phyloP scores from a whole-genome alignment of 2,329 filamentous ascomycete genomes.

The Tolypocladium tropicale region DNA sequence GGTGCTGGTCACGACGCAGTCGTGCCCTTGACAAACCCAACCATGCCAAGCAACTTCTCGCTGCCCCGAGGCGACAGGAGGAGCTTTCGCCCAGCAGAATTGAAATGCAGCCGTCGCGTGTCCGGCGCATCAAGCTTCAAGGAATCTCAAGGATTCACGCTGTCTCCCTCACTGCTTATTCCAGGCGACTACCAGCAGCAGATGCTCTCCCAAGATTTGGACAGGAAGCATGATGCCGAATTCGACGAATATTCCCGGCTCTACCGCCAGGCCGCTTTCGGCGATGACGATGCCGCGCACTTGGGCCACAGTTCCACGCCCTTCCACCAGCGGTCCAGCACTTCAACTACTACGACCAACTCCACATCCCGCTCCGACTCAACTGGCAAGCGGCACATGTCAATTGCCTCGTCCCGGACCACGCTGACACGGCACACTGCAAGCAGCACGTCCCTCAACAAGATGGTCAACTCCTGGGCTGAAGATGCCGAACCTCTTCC shows the following conservation, averaged over 20 bases:
- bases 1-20: conserved; percentile 30
- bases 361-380: conserved; percentile 37
- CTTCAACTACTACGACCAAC: conserved; percentile 42
- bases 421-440: conserved; percentile 43
- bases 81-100: conserved; percentile 14
- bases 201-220: conserved; percentile 28
- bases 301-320: conserved; percentile 8
- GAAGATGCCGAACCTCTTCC: conserved; percentile 21
- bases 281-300: conserved; percentile 10
- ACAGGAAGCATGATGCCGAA: conserved; percentile 17
- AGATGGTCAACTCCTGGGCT: conserved; percentile 18
- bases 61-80: conserved; percentile 31
- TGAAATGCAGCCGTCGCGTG: conserved; percentile 26
- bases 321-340: conserved; percentile 38
- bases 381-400: conserved; percentile 41
- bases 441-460: conserved; percentile 37
- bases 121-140: conserved; percentile 45
- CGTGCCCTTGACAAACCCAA: conserved; percentile 27
- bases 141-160: conserved; percentile 47
- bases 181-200: conserved; percentile 48
- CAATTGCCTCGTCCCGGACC: conserved; percentile 42
- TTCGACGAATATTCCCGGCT: conserved; percentile 18
- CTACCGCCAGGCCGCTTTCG: conserved; percentile 6
- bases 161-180: conserved; percentile 54
- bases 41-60: conserved; percentile 40